Percentiles rank a stretch among this genome's conserved stretches.
These are phyloP conservation scores for Fusarium sp. DNA, from an alignment of 2,329 filamentous ascomycete species.

Conservation along the genomic window DNA sequence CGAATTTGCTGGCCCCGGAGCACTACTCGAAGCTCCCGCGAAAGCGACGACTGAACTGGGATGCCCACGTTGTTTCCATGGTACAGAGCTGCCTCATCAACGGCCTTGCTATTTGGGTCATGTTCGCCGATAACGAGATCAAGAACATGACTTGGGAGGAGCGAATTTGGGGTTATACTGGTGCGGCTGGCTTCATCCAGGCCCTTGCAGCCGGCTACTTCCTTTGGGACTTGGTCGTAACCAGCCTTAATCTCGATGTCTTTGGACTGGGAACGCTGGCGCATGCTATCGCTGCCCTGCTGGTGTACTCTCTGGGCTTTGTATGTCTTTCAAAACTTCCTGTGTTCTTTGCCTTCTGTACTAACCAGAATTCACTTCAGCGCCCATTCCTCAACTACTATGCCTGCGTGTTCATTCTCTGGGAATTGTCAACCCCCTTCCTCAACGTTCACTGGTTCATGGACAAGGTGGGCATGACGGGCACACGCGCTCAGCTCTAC, in stretches of 20 bases:
- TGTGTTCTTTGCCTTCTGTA: neutral
- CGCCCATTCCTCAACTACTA: conserved; percentile 89
- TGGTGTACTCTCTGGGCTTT: conserved; percentile 82
- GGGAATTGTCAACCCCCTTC: conserved; percentile 87
- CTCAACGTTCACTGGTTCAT: conserved; percentile 94
- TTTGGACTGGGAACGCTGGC: conserved; percentile 83
- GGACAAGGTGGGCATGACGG: conserved; percentile 86
- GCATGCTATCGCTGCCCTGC: conserved; percentile 79
- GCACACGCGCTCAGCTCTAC: conserved; percentile 77
- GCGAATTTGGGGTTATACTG: conserved; percentile 83
- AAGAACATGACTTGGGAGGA: conserved; percentile 73
- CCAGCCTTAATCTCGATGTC: conserved; percentile 73
- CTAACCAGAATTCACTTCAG: conserved; percentile 55
- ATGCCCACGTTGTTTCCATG: conserved; percentile 87
- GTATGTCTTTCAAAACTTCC: conserved; percentile 63
- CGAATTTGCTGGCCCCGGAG: conserved; percentile 69
- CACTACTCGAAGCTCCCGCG: conserved; percentile 73
- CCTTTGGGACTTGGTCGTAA: conserved; percentile 83
- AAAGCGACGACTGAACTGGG: conserved; percentile 80
- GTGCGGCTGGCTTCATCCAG: conserved; percentile 77
- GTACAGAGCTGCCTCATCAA: conserved; percentile 82
- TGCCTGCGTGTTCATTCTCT: conserved; percentile 83
- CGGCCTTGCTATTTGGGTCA: conserved; percentile 78
- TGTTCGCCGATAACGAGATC: conserved; percentile 76
- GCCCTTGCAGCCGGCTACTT: conserved; percentile 85